These are phyloP conservation scores for Clarireedia paspali DNA, from an alignment of 2,329 filamentous ascomycete species.

Conservation along the genomic window DNA sequence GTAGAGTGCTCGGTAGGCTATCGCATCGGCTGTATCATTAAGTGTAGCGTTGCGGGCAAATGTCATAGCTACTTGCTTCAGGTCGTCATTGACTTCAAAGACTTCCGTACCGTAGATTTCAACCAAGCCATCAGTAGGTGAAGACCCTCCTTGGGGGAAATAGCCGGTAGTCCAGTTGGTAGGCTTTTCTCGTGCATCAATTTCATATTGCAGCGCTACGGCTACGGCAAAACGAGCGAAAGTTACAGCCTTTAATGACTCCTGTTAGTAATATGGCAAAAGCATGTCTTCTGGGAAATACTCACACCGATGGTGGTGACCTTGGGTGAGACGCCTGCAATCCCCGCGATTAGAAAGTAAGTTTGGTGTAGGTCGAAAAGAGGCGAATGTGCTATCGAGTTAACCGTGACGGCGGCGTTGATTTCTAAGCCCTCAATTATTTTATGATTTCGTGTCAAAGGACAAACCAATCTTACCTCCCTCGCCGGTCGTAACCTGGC, in stretches of 20 bases:
- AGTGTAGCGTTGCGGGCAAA: conserved; percentile 45
- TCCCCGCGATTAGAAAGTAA: conserved; percentile 65
- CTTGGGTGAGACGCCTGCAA: conserved; percentile 65
- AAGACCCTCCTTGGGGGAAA: conserved; percentile 49
- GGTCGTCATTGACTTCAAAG: conserved; percentile 52
- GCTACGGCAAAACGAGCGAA: conserved; percentile 63
- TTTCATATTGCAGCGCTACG: conserved; percentile 66
- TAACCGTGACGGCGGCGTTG: conserved; percentile 60
- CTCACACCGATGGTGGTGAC: conserved; percentile 48
- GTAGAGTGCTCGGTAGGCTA: conserved; percentile 47
- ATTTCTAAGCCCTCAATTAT: conserved; percentile 28
- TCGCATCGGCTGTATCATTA: conserved; percentile 39
- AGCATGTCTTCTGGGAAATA: background rate
- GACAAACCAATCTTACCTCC: background rate
- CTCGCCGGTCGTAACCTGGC: conserved; percentile 41
- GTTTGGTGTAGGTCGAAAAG: conserved; percentile 56
- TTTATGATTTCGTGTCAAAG: background rate
- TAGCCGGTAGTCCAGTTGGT: conserved; percentile 58
- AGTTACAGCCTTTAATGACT: conserved; percentile 41
- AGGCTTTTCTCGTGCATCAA: conserved; percentile 61
- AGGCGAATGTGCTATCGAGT: conserved; percentile 51
- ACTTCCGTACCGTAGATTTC: conserved; percentile 60
- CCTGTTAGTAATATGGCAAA: background rate
- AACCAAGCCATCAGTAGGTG: conserved; percentile 45
- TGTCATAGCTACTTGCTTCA: conserved; percentile 39